phyloP scores from a whole-genome alignment of 2,329 filamentous ascomycete species.

The Dactylellina drechsleri region DNA sequence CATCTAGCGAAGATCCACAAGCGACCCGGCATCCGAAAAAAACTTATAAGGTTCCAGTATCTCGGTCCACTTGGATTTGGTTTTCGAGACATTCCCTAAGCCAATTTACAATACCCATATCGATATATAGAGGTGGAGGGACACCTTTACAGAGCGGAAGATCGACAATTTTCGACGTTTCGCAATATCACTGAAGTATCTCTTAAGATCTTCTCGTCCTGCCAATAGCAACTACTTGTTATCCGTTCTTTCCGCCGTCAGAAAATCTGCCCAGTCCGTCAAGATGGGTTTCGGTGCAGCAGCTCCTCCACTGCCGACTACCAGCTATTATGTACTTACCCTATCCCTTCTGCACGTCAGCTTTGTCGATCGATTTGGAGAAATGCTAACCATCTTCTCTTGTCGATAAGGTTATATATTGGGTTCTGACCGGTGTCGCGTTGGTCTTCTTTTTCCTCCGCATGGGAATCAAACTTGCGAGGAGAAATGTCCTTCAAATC shows the following conservation, averaged over 20 bases:
- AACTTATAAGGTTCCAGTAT: background rate
- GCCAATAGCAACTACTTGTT: constrained; percentile 9
- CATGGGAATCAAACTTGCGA: constrained; percentile 30
- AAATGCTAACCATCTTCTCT: constrained; percentile 6
- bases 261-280: constrained; percentile 1
- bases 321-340: constrained; percentile 37
- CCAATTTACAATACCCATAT: constrained; percentile 23
- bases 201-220: constrained; percentile 17
- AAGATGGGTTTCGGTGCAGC: constrained; percentile 52
- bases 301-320: constrained; percentile 37
- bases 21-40: too few relatives aligned
- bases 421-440: constrained; percentile 40
- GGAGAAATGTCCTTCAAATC: constrained; percentile 30
- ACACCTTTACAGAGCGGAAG: constrained; percentile 18
- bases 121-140: constrained; percentile 6
- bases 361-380: background rate
- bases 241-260: constrained; percentile 13
- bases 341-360: background rate
- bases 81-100: constrained; percentile 38
- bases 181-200: constrained; percentile 19
- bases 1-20: too few relatives aligned
- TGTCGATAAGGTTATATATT: constrained; percentile 39
- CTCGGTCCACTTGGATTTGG: constrained; percentile 17
- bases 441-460: constrained; percentile 42
- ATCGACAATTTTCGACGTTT: constrained; percentile 24